Base-by-base conservation (phyloP, 2,329 filamentous ascomycete genomes). In the Colletotrichum cereale region DNA sequence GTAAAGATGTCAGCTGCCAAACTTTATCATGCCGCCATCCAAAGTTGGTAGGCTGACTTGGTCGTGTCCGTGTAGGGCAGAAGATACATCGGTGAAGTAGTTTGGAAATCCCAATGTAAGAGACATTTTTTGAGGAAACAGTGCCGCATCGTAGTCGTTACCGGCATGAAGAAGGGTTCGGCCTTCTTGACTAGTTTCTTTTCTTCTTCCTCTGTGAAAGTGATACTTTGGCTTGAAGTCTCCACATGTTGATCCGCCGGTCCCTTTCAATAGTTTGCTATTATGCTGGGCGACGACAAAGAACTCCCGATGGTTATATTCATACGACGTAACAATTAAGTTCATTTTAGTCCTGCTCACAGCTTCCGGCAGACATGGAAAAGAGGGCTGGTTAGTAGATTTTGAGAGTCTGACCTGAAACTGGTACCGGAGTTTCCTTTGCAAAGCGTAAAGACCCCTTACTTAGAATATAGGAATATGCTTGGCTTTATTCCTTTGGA, bases 11-110 rank as follows among this genome's bases (percentile, higher is more conserved):
- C 7, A 48, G 1, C 21, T 11, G 21, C 34, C 7, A 55, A 24
- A 3, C 11, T n/a, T 2, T 2, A 24, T 26, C 16, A 24, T 24
- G 8, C 8, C 24, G 14, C 5, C 18, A 12, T 7, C 5, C 18
- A 62, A n/a, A 2, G 12, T 26, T 36, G 7, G 12, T 24, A 2
- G 40, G 26, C 66, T 36, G 42, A 68, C 66, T 68, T 68, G 80
- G 86, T 87, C 36, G 86, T 80, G 77, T 90, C 89, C 61, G 90
- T 83, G 75, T 89, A 90, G 74, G 86, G 88, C 7, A 91, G 80
- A 0, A 90, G 80, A 73, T 89, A 90, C 57, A 90, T 85, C 77
- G 84, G 38, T 82, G 91, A 83, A 12, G 36, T 29, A 36, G 52
- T 55, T 29, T 55, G 18, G 16, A 34, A 18, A 21, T 31, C 11